A percentile compares a stretch with the other conserved stretches of the same genome.
These are phyloP conservation scores for Coemansia sp. DNA, from an alignment of 192 early-diverging fungal genomes.

Conservation along the genomic window DNA sequence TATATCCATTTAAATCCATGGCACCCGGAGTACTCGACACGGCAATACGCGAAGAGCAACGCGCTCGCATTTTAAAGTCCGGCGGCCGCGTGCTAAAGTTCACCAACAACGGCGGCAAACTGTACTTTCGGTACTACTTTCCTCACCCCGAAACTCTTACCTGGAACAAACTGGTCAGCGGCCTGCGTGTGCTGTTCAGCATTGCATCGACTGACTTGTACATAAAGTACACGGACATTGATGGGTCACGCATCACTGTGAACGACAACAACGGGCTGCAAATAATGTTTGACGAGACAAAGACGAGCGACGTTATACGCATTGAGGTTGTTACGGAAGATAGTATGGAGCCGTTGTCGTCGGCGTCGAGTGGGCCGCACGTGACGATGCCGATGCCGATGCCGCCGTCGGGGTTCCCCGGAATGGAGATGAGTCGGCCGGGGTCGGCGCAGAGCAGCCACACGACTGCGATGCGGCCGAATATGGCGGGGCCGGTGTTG, in stretches of 20 bases:
- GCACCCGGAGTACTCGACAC: background rate
- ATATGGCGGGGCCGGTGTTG: constrained; percentile 25
- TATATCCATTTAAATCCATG: background rate
- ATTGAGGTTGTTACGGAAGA: constrained; percentile 33
- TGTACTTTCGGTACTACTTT: constrained; percentile 53
- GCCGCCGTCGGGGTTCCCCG: constrained; percentile 46
- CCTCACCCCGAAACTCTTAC: constrained; percentile 36
- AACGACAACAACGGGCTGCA: constrained; percentile 44
- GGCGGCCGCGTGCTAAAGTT: constrained; percentile 55
- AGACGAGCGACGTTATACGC: constrained; percentile 27
- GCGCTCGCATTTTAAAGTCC: constrained; percentile 23
- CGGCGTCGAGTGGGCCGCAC: background rate
- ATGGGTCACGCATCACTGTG: constrained; percentile 40
- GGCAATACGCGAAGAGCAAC: constrained; percentile 39
- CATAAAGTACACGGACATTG: constrained; percentile 39
- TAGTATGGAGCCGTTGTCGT: constrained; percentile 5
- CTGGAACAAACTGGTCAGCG: constrained; percentile 41
- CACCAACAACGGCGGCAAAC: constrained; percentile 46
- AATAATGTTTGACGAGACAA: constrained; percentile 51
- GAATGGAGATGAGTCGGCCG: constrained; percentile 34
- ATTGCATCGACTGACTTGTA: constrained; percentile 27
- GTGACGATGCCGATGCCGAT: constrained; percentile 41
- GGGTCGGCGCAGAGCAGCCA: constrained; percentile 31
- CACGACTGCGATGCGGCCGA: constrained; percentile 6
- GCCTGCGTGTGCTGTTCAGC: constrained; percentile 43